Evolutionary conservation across 306 rosid genomes (phyloP), one percentile per base, ranked within the genome.

Genomic region (Casuarina glauca): DNA sequence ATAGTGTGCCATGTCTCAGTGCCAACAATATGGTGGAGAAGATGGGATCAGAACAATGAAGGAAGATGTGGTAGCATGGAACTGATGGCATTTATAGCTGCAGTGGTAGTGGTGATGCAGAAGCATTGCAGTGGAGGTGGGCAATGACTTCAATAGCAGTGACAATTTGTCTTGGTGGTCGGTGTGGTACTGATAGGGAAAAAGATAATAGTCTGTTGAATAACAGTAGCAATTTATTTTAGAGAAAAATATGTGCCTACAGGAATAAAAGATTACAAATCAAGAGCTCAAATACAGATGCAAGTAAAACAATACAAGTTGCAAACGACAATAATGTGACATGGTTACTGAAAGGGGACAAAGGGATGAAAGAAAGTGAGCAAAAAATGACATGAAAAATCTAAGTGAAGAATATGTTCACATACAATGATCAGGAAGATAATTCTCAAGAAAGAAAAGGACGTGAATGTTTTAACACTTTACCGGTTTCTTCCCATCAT

Each of bases 401-500:
- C 52, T 55, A 72, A 80, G 70, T 38, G 50, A 73, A 10, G 73
- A 62, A 68, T 78, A 58, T 50, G 72, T 4, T 68, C 57, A 35
- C 42, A 74, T 53, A 78, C 17, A 80, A 78, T 69, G 49, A 64
- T 58, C 17, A 50, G 7, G 20, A 71, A 44, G 60, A 53, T 43
- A 51, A 35, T 3, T 17, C 50, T 49, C 63, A 48, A 7, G 32
- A 50, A 41, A 64, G 61, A 48, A n/a, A 66, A 39, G 68, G 51
- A 74, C 17, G 6, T 43, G 26, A 44, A 42, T 3, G 48, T 26
- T 38, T 71, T 42, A 72, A 69, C 72, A 64, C n/a, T 44, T 81
- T 91, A 95, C 97, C 89, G 97, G 99, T 88, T 91, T 90, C 85
- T 91, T 95, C 39, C 88, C 88, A 78, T 95, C 99, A 74, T 88